Conservation (phyloP, 2,329 filamentous ascomycete species). For the Monosporascus sp. region DNA sequence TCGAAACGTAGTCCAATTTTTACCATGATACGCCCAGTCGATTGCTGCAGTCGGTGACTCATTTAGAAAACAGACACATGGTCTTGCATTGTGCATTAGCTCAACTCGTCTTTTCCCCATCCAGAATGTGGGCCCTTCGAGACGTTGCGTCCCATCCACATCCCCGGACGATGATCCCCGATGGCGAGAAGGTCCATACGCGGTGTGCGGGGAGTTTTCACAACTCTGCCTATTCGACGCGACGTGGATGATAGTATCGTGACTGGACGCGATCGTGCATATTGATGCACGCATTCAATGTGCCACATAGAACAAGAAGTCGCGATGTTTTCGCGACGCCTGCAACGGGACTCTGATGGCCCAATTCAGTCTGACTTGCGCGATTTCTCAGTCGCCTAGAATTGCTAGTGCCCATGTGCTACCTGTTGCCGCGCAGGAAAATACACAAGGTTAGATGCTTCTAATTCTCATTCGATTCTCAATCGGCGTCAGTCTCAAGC, state of each 20-base stretch:
- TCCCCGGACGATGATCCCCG: slow-evolving; percentile 5
- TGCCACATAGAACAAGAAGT: slow-evolving; percentile 19
- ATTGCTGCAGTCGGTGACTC: slow-evolving; percentile 21
- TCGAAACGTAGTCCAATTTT: not conserved
- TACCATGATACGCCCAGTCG: not conserved
- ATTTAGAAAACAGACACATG: slow-evolving; percentile 21
- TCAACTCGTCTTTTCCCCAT: slow-evolving; percentile 4
- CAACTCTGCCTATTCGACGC: slow-evolving; percentile 12
- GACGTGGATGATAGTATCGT: slow-evolving; percentile 8
- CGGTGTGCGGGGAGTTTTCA: not conserved
- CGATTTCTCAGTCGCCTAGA: not conserved
- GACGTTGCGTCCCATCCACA: slow-evolving; percentile 1
- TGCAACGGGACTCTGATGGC: not conserved
- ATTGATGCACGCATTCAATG: slow-evolving; percentile 15
- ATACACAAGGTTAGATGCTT: not conserved
- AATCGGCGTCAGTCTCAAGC: slow-evolving; percentile 3
- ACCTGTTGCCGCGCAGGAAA: not conserved
- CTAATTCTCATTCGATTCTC: not conserved
- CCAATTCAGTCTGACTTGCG: not conserved
- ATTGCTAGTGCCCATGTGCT: not conserved
- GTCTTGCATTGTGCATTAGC: slow-evolving; percentile 18
- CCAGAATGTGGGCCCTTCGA: slow-evolving; percentile 6
- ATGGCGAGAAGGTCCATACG: slow-evolving; percentile 12
- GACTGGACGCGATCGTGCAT: slow-evolving; percentile 17
- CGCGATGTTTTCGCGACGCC: slow-evolving; percentile 7